These are phyloP conservation scores for Colletotrichum falcatum DNA, from an alignment of 2,329 filamentous ascomycete species.

Conservation along the genomic window DNA sequence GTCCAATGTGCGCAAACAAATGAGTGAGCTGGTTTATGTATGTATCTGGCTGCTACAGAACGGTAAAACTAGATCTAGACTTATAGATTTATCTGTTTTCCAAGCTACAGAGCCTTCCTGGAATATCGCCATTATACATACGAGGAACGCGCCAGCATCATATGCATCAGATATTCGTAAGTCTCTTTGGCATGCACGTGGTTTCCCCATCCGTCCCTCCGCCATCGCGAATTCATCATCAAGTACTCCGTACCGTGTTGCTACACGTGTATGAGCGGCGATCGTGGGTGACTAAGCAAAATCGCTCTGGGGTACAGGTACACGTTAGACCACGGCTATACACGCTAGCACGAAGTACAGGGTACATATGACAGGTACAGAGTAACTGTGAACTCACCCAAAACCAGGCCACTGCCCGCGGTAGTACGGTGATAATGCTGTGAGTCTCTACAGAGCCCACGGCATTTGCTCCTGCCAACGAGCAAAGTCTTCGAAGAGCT, in stretches of 20 bases:
- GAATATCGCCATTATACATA: neutral
- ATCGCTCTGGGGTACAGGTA: neutral
- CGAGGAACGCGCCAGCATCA: no score
- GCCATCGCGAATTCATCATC: neutral
- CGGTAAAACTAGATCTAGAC: neutral
- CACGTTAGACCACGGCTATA: no score
- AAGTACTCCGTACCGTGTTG: no score
- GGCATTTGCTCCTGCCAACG: neutral
- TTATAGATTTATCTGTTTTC: neutral
- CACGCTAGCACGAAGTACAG: no score
- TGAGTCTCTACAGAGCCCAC: neutral
- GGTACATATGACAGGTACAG: no score
- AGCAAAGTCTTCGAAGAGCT: neutral
- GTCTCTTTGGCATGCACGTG: neutral
- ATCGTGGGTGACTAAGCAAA: neutral
- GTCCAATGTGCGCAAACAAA: no score
- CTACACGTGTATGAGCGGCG: neutral
- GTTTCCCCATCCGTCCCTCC: neutral
- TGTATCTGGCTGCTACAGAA: neutral
- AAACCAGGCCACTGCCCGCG: neutral
- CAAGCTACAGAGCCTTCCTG: neutral
- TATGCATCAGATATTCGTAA: neutral
- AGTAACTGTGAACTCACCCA: neutral
- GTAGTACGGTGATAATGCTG: neutral
- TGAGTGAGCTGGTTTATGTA: neutral